Conservation (phyloP, 208 protist genomes). For the Blechomonas ayalai region DNA sequence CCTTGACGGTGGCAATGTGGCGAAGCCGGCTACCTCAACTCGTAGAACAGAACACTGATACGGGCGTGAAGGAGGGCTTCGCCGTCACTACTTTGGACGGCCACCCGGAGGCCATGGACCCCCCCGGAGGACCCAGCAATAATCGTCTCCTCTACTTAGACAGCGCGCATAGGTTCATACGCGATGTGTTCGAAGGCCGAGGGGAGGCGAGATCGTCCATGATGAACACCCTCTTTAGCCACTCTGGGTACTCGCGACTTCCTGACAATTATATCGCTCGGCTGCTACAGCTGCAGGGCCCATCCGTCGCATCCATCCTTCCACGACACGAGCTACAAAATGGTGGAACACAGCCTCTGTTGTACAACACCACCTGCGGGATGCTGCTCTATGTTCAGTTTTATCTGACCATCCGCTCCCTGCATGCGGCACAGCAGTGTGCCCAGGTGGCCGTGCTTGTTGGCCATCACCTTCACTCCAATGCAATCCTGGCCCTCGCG, state of each 20-base stretch:
- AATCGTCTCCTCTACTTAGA: no score
- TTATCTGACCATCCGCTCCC: conserved; percentile 50
- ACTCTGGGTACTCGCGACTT: conserved; percentile 10
- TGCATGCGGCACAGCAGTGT: conserved; percentile 49
- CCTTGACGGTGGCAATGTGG: conserved; percentile 1
- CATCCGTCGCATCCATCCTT: conserved; percentile 7
- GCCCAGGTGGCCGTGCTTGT: conserved; percentile 61
- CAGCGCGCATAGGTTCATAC: conserved; percentile 8
- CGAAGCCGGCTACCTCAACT: not conserved
- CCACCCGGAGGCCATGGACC: no score
- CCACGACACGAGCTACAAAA: conserved; percentile 13
- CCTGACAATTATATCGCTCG: conserved; percentile 26
- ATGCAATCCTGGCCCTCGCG: conserved; percentile 49
- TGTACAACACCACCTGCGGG: conserved; percentile 65
- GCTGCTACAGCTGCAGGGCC: conserved; percentile 20
- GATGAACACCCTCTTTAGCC: not conserved
- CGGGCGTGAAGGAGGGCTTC: no score
- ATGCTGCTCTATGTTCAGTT: conserved; percentile 76
- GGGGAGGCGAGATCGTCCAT: not conserved
- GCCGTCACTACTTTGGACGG: no score
- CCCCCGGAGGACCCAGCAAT: no score
- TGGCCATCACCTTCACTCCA: conserved; percentile 64
- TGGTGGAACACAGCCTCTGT: conserved; percentile 39
- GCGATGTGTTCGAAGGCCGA: conserved; percentile 30
- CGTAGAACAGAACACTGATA: no score